Evolutionary conservation across 768 basidiomycete species (phyloP).

Genomic region (Suillus tomentosus): DNA sequence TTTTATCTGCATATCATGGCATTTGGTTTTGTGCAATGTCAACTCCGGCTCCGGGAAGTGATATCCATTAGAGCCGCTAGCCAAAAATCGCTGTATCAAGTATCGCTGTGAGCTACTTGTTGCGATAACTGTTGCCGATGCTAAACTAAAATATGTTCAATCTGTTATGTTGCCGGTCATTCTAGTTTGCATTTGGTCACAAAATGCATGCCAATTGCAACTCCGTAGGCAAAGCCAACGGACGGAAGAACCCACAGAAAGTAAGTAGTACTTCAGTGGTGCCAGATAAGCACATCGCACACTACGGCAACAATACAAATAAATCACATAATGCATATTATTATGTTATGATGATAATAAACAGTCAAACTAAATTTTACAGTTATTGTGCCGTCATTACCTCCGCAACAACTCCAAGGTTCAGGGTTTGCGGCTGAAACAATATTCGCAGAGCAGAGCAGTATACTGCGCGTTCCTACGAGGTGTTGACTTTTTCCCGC

Average conservation of each 20-base stretch:
- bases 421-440: not conserved
- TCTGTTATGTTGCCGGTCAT: not conserved
- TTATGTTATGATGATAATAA: not conserved
- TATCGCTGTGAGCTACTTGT: not conserved
- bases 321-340: not conserved
- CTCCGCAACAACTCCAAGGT: not conserved
- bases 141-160: not conserved
- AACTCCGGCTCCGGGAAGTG: not conserved
- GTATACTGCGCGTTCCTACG: not conserved
- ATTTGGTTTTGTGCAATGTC: not conserved
- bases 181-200: not conserved
- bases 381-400: not conserved
- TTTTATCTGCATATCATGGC: slow-evolving; percentile 2
- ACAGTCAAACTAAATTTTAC: not conserved
- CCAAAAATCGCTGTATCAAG: not conserved
- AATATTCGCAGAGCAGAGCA: not conserved
- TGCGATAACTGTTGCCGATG: not conserved
- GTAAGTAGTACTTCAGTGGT: not conserved
- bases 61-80: not conserved
- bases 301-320: not conserved
- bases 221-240: not conserved
- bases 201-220: not conserved
- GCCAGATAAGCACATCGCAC: not conserved
- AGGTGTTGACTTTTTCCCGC: not conserved
- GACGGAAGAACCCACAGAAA: not conserved